Conservation (phyloP, 75 land plant species). For the Pinus taeda region DNA sequence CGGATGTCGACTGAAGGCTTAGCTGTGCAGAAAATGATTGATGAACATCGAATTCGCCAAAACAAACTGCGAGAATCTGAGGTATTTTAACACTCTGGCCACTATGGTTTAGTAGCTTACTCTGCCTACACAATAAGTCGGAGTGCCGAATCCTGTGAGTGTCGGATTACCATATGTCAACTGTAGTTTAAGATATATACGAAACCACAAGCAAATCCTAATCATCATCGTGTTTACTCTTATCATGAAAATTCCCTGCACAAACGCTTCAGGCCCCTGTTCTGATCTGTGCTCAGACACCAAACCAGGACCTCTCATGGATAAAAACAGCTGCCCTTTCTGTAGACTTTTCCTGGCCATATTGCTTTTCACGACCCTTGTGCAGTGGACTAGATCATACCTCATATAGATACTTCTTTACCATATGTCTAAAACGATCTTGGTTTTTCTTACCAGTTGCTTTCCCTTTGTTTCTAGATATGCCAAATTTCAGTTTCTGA, state of each 20-base stretch:
- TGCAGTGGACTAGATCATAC: too few species aligned
- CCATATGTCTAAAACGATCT: too few species aligned
- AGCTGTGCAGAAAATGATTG: conserved; percentile 73
- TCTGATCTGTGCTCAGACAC: background rate
- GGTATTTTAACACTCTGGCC: conserved; percentile 24
- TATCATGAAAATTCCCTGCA: background rate
- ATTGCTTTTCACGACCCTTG: too few species aligned
- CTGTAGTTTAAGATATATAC: background rate
- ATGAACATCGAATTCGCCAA: conserved; percentile 43
- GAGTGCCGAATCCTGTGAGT: too few species aligned
- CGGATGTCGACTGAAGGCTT: conserved; percentile 90
- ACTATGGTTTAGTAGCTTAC: background rate
- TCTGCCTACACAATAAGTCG: background rate
- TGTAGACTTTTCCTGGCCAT: too few species aligned
- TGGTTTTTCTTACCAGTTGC: too few species aligned
- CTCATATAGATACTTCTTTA: too few species aligned
- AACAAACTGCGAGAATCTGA: conserved; percentile 73
- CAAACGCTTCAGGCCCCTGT: too few species aligned
- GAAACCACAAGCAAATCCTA: background rate
- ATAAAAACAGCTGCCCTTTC: too few species aligned
- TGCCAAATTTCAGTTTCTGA: too few species aligned
- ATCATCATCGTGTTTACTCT: background rate
- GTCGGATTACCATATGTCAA: background rate
- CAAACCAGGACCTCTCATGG: too few species aligned
- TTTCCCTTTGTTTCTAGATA: too few species aligned